These are phyloP conservation scores for Monosporascus cannonballus DNA, from an alignment of 2,329 filamentous ascomycete species.

Conservation along the genomic window DNA sequence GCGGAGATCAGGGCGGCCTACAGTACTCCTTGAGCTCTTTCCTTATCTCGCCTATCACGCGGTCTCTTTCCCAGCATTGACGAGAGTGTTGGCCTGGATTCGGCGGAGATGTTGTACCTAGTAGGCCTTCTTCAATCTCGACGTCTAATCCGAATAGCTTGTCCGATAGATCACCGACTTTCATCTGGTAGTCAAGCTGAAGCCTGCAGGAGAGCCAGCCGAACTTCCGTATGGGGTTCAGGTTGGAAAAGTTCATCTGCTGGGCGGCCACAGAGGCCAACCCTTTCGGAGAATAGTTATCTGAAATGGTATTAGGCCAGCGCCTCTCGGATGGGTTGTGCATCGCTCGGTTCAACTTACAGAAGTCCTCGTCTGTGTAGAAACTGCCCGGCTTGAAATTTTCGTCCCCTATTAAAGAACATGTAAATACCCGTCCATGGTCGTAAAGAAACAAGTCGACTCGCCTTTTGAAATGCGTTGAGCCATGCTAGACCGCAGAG, in stretches of 20 bases:
- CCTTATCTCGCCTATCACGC: neutral
- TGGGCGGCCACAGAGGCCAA: slow-evolving; percentile 9
- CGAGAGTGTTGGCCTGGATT: too few species aligned
- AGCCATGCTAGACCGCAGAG: too few species aligned
- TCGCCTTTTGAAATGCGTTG: too few species aligned
- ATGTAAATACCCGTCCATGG: neutral
- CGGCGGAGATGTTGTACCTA: too few species aligned
- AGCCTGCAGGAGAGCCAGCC: slow-evolving; percentile 1
- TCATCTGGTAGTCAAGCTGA: slow-evolving; percentile 7
- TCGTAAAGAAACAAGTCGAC: too few species aligned
- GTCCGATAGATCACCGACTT: slow-evolving; percentile 10
- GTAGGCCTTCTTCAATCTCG: neutral
- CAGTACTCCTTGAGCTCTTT: too few species aligned
- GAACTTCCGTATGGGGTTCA: slow-evolving; percentile 11
- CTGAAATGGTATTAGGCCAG: too few species aligned
- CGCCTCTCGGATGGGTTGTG: neutral
- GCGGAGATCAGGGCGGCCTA: too few species aligned
- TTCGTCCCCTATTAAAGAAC: neutral
- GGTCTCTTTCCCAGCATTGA: neutral
- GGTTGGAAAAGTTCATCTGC: slow-evolving; percentile 9
- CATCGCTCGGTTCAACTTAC: slow-evolving; percentile 2
- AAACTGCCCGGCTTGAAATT: slow-evolving; percentile 3
- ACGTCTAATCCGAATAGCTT: slow-evolving; percentile 10
- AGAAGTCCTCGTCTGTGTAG: slow-evolving; percentile 11
- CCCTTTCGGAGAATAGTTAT: slow-evolving; percentile 3